Evolutionary conservation across 139 green algal genomes (phyloP).

Genomic region (Tetradesmus lagerheimii): DNA sequence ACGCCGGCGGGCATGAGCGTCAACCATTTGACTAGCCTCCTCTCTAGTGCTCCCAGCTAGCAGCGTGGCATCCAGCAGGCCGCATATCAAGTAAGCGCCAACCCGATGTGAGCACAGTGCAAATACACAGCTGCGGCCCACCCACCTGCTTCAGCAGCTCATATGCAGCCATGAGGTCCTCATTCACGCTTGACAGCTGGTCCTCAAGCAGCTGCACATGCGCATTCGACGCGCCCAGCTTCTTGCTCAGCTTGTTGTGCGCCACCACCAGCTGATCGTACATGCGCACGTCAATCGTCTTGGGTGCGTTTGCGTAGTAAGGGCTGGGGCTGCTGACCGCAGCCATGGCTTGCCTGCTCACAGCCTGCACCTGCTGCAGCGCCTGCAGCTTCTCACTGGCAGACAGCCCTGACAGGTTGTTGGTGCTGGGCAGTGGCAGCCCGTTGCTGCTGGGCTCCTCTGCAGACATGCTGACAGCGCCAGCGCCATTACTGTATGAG

Average conservation of each 20-base stretch:
- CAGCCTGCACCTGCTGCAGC: constrained; percentile 35
- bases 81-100: too few relatives aligned
- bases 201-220: constrained; percentile 46
- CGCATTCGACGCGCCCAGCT: constrained; percentile 57
- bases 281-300: constrained; percentile 51
- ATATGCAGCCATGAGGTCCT: constrained; percentile 54
- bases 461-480: background rate
- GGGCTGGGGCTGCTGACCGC: background rate
- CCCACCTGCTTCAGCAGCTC: constrained; percentile 61
- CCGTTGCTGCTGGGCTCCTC: background rate
- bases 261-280: constrained; percentile 59
- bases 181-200: constrained; percentile 45
- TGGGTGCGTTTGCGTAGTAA: constrained; percentile 40
- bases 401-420: constrained; percentile 1
- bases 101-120: too few relatives aligned
- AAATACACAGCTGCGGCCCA: background rate
- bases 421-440: background rate
- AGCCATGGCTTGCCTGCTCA: constrained; percentile 18
- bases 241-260: constrained; percentile 55
- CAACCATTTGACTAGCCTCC: too few relatives aligned
- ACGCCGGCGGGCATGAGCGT: too few relatives aligned
- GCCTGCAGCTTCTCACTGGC: constrained; percentile 34
- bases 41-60: too few relatives aligned
- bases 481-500: constrained; percentile 20
- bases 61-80: too few relatives aligned